Evolutionary conservation across 2,329 filamentous ascomycete species (phyloP).

Genomic region (Penicillium sp.): DNA sequence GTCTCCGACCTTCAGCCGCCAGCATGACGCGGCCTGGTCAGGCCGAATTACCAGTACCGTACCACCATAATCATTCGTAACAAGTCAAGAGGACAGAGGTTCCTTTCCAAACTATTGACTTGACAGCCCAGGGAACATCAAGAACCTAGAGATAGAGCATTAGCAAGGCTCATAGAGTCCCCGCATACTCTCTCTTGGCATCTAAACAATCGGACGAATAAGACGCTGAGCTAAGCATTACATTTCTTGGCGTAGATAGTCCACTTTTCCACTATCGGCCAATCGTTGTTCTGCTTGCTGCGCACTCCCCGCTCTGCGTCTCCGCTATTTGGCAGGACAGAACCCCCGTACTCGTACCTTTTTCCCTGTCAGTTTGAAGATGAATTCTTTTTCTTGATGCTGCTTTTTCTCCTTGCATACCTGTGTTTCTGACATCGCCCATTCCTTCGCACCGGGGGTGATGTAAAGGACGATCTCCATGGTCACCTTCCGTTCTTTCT

Average conservation of each 20-base stretch:
- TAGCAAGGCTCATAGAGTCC: not conserved
- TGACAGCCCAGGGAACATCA: not conserved
- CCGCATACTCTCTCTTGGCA: not conserved
- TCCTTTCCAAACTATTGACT: not conserved
- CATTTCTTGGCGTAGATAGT: not conserved
- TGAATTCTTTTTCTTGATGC: not conserved
- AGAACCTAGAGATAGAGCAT: not conserved
- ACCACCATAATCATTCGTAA: not conserved
- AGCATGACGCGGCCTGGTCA: conserved; percentile 13
- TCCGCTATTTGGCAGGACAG: not conserved
- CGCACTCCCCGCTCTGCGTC: not conserved
- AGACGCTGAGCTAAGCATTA: conserved; percentile 2
- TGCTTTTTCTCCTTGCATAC: conserved; percentile 6
- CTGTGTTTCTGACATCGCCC: not conserved
- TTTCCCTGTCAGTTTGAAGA: not conserved
- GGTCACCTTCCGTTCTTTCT: conserved; percentile 17
- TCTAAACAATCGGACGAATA: not conserved
- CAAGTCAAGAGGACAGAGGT: not conserved
- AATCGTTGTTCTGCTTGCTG: not conserved
- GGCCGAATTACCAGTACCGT: conserved; percentile 11
- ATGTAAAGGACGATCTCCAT: conserved; percentile 26
- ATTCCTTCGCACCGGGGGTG: conserved; percentile 10
- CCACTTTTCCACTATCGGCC: not conserved
- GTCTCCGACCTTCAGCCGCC: conserved; percentile 4
- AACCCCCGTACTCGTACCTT: conserved; percentile 9